These are phyloP conservation scores for Flaveria trinervia DNA, from an alignment of 129 eudicot genomes.

Conservation along the genomic window DNA sequence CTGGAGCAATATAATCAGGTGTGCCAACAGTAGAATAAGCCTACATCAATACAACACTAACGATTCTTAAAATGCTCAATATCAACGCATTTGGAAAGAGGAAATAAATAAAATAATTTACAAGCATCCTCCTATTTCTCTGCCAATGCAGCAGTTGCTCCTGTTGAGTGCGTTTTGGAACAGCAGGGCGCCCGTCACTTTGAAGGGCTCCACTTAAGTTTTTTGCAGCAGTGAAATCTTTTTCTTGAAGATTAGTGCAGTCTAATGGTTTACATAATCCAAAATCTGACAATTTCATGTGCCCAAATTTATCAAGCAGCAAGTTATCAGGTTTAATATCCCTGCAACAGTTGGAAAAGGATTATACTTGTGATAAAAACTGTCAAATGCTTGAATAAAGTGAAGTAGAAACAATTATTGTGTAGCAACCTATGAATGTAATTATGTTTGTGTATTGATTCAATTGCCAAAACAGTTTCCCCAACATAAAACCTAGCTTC, in stretches of 20 bases:
- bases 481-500: slow-evolving; percentile 91
- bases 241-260: slow-evolving; percentile 83
- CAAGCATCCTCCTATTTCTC: slow-evolving; percentile 98
- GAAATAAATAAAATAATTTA: slow-evolving; percentile 35
- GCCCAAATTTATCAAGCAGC: slow-evolving; percentile 89
- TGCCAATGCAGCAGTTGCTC: slow-evolving; percentile 99
- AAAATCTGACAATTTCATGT: slow-evolving; percentile 97
- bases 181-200: slow-evolving; percentile 88
- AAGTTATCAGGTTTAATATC: slow-evolving; percentile 98
- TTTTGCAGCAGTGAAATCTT: slow-evolving; percentile 74
- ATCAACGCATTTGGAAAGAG: not conserved
- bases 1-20: slow-evolving; percentile 99
- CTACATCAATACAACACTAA: slow-evolving; percentile 42
- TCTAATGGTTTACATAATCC: slow-evolving; percentile 96
- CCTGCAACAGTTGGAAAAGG: slow-evolving; percentile 43
- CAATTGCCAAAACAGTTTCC: slow-evolving; percentile 93
- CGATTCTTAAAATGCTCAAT: slow-evolving; percentile 3
- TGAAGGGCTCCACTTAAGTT: slow-evolving; percentile 91
- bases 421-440: slow-evolving; percentile 81
- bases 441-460: slow-evolving; percentile 94
- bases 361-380: slow-evolving; percentile 19
- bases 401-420: slow-evolving; percentile 1
- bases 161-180: slow-evolving; percentile 92
- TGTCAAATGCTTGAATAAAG: not conserved
- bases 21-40: slow-evolving; percentile 99